A percentile compares a stretch with the other conserved stretches of the same genome.
These are phyloP conservation scores for Penicillium sumatraense DNA, from an alignment of 2,329 filamentous ascomycete genomes.

Conservation along the genomic window DNA sequence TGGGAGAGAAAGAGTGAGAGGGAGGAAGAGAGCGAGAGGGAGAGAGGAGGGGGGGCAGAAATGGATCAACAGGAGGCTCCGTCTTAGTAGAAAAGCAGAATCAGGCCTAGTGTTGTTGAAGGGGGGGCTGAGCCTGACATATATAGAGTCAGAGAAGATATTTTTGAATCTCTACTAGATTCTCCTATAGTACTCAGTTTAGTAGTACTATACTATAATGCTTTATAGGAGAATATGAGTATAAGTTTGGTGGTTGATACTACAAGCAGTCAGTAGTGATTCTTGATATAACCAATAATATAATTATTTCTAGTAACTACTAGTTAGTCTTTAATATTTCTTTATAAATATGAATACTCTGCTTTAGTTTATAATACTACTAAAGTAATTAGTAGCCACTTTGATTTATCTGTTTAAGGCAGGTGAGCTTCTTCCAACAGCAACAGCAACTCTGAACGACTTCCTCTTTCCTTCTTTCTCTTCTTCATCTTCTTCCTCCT, in stretches of 20 bases:
- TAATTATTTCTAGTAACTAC: neutral
- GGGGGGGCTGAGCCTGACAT: conserved; percentile 22
- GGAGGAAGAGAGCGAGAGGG: neutral
- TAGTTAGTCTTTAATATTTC: neutral
- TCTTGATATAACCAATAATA: neutral
- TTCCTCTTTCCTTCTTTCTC: neutral
- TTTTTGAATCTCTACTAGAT: no score
- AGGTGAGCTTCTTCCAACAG: no score
- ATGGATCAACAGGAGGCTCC: conserved; percentile 32
- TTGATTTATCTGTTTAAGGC: no score
- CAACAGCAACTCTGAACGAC: neutral
- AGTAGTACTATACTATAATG: neutral
- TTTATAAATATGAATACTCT: no score
- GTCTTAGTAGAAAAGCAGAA: conserved; percentile 22
- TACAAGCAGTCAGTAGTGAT: no score
- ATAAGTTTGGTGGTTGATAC: neutral
- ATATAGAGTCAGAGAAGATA: neutral
- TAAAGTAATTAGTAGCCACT: no score
- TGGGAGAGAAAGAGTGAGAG: neutral
- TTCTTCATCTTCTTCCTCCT: neutral
- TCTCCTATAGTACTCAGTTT: neutral
- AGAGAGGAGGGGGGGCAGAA: conserved; percentile 11
- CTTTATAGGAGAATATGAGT: neutral
- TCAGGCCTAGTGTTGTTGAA: conserved; percentile 27
- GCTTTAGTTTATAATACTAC: no score